Percentiles rank a stretch among this genome's conserved stretches.
Conservation (phyloP, 2,329 filamentous ascomycete genomes). For the Curvularia lunata region DNA sequence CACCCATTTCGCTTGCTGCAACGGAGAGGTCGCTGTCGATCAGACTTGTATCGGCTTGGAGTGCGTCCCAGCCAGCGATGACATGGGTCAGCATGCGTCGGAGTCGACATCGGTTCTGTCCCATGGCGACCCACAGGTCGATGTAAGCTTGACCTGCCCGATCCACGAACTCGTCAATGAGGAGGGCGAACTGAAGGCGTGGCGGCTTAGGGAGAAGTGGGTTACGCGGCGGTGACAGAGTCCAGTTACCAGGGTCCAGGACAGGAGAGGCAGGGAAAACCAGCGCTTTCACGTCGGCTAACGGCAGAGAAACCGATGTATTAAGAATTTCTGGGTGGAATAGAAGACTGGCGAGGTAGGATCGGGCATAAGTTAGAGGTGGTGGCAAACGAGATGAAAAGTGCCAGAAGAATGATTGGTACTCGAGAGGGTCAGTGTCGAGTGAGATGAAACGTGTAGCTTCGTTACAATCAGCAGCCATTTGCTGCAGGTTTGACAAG, state of each 20-base stretch:
- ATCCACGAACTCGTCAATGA: slow-evolving; percentile 71
- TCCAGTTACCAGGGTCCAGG: slow-evolving; percentile 75
- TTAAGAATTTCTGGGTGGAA: slow-evolving; percentile 70
- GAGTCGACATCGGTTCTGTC: slow-evolving; percentile 88
- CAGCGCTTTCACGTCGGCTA: slow-evolving; percentile 79
- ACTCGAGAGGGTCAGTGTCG: slow-evolving; percentile 42
- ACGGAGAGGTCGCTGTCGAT: slow-evolving; percentile 56
- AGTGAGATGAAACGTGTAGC: slow-evolving; percentile 45
- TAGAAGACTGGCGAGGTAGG: slow-evolving; percentile 76
- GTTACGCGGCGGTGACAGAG: slow-evolving; percentile 65
- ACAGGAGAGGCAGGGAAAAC: slow-evolving; percentile 75
- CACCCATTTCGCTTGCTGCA: slow-evolving; percentile 42
- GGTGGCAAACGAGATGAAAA: slow-evolving; percentile 82
- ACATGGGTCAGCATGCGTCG: slow-evolving; percentile 88
- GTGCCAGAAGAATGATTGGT: slow-evolving; percentile 70
- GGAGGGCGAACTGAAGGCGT: slow-evolving; percentile 69
- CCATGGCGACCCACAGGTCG: slow-evolving; percentile 82
- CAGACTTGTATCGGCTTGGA: slow-evolving; percentile 72
- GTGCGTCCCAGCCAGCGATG: slow-evolving; percentile 79
- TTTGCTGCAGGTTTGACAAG: slow-evolving; percentile 68
- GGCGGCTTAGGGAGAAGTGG: slow-evolving; percentile 67
- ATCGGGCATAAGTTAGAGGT: slow-evolving; percentile 82
- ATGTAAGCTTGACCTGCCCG: slow-evolving; percentile 72
- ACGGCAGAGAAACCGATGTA: slow-evolving; percentile 75
- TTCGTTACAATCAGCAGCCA: slow-evolving; percentile 76